Base-by-base conservation (phyloP, 345 rosid species). In the Lepidium africanum region DNA sequence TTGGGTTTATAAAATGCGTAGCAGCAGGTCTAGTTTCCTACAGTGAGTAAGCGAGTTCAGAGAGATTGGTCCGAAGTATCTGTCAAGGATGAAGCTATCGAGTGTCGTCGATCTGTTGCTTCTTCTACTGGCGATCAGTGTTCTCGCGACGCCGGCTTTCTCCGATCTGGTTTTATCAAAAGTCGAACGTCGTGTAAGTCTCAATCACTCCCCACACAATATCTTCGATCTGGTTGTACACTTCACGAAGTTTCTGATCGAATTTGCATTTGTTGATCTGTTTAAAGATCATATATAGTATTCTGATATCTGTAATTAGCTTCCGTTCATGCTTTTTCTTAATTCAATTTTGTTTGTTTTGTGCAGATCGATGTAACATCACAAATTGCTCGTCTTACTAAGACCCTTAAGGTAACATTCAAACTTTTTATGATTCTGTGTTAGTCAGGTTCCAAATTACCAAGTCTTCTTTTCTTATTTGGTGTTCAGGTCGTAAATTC, bases 151-250 rank as follows among this genome's bases (percentile, higher is more conserved):
- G 33, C 85, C 93, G 11, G 90, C 65, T 3, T 80, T 81, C 76
- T 89, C 93, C 78, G 95, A 91, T 85, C 89, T 90, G 71, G 61
- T 88, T 63, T 72, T 93, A 72, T 87, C 97, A 68, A 89, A 82
- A 79, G 97, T 94, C 35, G 96, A 91, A 58, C 91, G 96, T 72
- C 96, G 87, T 58, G 97, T 94, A 87, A 85, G 95, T 81, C 75
- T 52, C 71, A 66, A 5, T 48, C 52, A 60, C 66, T 23, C 30
- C 23, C 10, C 15, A 16, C 60, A 3, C 40, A 33, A 6, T 52
- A 37, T 37, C 42, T 35, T 21, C 60, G 68, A 53, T 76, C 76
- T 66, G 14, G n/a, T 27, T 79, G 48, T 51, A 40, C 5, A 6
- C 9, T 68, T 73, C 65, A 15, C 63, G 15, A 53, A 1, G 51